Conservation (phyloP, 78 protist species). For the Bodo saltans region DNA sequence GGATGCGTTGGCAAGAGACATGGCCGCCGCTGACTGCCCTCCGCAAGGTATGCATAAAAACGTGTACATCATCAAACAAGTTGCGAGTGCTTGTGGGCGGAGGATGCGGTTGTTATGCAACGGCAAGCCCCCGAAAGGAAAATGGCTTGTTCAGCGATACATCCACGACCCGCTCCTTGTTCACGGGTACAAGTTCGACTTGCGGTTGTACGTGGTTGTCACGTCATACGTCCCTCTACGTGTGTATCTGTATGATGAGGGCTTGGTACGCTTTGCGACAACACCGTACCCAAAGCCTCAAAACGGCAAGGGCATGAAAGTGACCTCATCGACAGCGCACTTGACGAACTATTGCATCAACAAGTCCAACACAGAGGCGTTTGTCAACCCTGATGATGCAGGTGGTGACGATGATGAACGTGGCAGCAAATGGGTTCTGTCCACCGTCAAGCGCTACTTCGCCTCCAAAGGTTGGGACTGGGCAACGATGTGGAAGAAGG, state of each 20-base stretch:
- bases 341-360: slow-evolving; percentile 63
- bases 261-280: slow-evolving; percentile 38
- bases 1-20: neutral
- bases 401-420: neutral
- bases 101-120: neutral
- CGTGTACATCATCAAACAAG: neutral
- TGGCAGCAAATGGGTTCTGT: slow-evolving; percentile 51
- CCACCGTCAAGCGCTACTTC: slow-evolving; percentile 17
- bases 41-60: neutral
- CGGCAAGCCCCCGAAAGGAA: neutral
- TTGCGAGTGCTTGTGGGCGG: neutral
- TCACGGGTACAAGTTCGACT: slow-evolving; percentile 53
- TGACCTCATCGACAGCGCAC: slow-evolving; percentile 27
- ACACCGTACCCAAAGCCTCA: neutral
- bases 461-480: slow-evolving; percentile 1
- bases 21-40: neutral
- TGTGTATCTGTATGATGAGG: slow-evolving; percentile 14
- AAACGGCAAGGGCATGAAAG: neutral
- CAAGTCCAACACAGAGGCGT: slow-evolving; percentile 24
- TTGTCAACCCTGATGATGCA: neutral
- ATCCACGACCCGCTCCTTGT: slow-evolving; percentile 42
- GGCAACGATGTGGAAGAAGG: neutral
- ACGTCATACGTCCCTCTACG: slow-evolving; percentile 35
- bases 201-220: slow-evolving; percentile 54
- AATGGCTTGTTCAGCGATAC: slow-evolving; percentile 45